Evolutionary conservation across 202 grass and related monocot species (phyloP), one percentile per base, ranked within the genome.

Genomic region (Zoysia matrella): DNA sequence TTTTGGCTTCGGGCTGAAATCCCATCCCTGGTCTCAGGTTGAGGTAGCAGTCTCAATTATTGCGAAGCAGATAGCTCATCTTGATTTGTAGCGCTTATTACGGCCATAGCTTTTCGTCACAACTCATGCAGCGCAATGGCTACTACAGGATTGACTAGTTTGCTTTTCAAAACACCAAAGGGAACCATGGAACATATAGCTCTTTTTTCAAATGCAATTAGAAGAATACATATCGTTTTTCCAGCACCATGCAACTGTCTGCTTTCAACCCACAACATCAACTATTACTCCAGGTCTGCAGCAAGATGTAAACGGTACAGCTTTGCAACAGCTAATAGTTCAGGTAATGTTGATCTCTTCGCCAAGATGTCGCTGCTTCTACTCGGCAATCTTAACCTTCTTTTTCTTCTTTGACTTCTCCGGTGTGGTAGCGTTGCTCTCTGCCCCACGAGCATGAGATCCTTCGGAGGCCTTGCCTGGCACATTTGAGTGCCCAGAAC

Each of bases 321-420:
- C 69, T 60, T 39, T 1, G 4, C 3, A 66, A 1, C 6, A 18
- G 10, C 58, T 72, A 36, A 76, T 14, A 14, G 8, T 72, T 76
- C 53, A 8, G 7, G 76, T 12, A 1, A 52, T 52, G 56, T 9
- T 77, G 30, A 47, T 76, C 39, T 36, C 40, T 60, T 85, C 18
- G 48, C 58, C 58, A 47, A 46, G 57, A 65, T 14, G 42, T 11
- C 9, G 22, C 15, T 73, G 8, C 36, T 51, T 30, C 53, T 86
- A 79, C 36, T 70, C 80, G 7, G 12, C 47, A 3, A 86, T 86
- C 73, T 50, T 86, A 77, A 84, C 90, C 67, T 84, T 89, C 72
- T 77, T 92, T n/a, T 88, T 85, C 82, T 83, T 40, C 12, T 79
- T 60, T 0, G 78, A 79, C 58, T 18, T 46, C 50, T 84, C 68